phyloP scores from a whole-genome alignment of 192 early-diverging fungal genomes.

The Coemansia sp. region DNA sequence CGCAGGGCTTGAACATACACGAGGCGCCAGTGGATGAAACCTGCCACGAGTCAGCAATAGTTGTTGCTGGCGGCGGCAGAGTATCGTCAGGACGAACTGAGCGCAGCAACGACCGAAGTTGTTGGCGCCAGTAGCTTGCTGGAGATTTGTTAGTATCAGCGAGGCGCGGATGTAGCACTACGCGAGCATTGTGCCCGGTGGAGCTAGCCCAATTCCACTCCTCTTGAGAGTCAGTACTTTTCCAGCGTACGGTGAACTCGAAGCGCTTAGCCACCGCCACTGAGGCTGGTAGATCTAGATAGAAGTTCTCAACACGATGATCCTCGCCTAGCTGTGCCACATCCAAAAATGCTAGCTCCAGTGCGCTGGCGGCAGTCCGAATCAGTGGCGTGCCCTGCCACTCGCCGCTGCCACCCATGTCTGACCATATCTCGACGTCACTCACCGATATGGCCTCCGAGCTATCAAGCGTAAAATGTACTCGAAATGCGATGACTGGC shows the following conservation, averaged over 20 bases:
- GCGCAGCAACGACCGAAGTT: slow-evolving; percentile 17
- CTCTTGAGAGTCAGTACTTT: not conserved
- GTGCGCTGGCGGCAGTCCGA: not conserved
- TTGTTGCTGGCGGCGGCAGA: not conserved
- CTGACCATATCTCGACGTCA: slow-evolving; percentile 35
- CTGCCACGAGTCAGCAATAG: slow-evolving; percentile 34
- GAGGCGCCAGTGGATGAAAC: slow-evolving; percentile 22
- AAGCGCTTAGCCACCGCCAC: slow-evolving; percentile 7
- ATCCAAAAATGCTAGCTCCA: slow-evolving; percentile 28
- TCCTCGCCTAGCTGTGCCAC: slow-evolving; percentile 6
- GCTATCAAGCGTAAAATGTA: slow-evolving; percentile 21
- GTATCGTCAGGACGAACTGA: not conserved
- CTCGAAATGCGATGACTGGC: slow-evolving; percentile 26
- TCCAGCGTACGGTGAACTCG: slow-evolving; percentile 50
- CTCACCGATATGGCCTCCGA: not conserved
- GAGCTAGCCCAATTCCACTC: slow-evolving; percentile 34
- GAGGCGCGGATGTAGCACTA: slow-evolving; percentile 13
- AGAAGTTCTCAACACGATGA: slow-evolving; percentile 15
- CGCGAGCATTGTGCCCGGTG: slow-evolving; percentile 29
- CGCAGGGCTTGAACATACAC: slow-evolving; percentile 16
- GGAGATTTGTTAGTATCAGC: not conserved
- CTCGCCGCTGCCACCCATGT: slow-evolving; percentile 15
- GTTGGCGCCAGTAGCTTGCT: slow-evolving; percentile 25
- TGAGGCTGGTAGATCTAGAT: slow-evolving; percentile 11
- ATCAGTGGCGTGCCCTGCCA: slow-evolving; percentile 24